A percentile compares a stretch with the other conserved stretches of the same genome.
phyloP scores from a whole-genome alignment of 2,329 filamentous ascomycete species.

The Dactylella cylindrospora region DNA sequence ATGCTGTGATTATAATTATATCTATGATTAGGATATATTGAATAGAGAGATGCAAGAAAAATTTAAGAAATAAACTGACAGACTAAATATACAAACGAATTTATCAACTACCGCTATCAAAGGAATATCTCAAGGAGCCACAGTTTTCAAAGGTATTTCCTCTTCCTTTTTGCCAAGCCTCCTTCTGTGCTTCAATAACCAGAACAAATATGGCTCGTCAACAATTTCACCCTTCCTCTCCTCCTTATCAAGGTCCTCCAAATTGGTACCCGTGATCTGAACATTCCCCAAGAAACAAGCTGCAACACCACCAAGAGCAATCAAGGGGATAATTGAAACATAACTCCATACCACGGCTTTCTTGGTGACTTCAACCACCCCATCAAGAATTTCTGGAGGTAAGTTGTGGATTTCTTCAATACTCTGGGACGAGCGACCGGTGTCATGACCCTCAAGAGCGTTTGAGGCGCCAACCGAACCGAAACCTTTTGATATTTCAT shows the following conservation, averaged over 20 bases:
- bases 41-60: too few relatives aligned
- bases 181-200: constrained; percentile 35
- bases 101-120: too few relatives aligned
- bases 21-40: too few relatives aligned
- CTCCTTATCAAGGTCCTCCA: constrained; percentile 47
- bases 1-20: too few relatives aligned
- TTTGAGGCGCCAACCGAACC: constrained; percentile 50
- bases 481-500: constrained; percentile 53
- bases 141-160: too few relatives aligned
- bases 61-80: too few relatives aligned
- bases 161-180: constrained; percentile 7
- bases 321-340: constrained; percentile 63
- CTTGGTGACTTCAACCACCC: constrained; percentile 55
- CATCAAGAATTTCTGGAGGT: constrained; percentile 51
- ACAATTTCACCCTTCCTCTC: constrained; percentile 29
- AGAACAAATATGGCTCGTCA: constrained; percentile 38
- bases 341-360: constrained; percentile 68
- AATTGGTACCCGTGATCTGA: constrained; percentile 54
- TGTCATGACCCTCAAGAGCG: constrained; percentile 50
- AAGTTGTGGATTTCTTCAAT: constrained; percentile 52
- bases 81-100: too few relatives aligned
- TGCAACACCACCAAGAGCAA: constrained; percentile 57
- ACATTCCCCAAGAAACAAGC: constrained; percentile 58
- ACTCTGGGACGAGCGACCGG: constrained; percentile 50
- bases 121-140: too few relatives aligned